Percentiles rank a stretch among this genome's conserved stretches.
phyloP scores from a whole-genome alignment of 2,329 filamentous ascomycete genomes.

The Botrytis fragariae region DNA sequence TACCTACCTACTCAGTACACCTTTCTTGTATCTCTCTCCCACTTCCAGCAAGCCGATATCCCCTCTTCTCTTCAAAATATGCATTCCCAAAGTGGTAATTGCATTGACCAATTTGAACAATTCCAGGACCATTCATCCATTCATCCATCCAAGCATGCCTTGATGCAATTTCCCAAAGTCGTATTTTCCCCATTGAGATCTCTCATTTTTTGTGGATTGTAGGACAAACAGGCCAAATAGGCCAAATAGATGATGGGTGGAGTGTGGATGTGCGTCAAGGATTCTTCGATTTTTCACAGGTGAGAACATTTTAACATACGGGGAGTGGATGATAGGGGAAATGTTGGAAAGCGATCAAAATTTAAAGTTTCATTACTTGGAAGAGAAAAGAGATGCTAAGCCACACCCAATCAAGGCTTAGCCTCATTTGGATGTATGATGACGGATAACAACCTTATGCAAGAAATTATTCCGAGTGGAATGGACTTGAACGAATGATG shows the following conservation, averaged over 20 bases:
- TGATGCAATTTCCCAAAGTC: constrained; percentile 9
- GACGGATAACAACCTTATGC: background rate
- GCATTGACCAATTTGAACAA: background rate
- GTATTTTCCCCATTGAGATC: constrained; percentile 1
- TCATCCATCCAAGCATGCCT: background rate
- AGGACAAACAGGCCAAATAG: background rate
- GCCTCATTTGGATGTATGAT: background rate
- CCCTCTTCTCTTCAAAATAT: background rate
- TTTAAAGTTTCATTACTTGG: background rate
- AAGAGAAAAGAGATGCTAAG: background rate
- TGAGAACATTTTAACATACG: background rate
- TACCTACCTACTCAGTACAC: background rate
- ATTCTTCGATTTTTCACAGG: background rate
- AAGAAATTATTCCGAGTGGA: background rate
- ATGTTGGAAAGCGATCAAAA: constrained; percentile 7
- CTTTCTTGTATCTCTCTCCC: background rate
- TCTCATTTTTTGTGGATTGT: background rate
- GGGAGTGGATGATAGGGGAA: constrained; percentile 9
- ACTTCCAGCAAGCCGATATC: background rate
- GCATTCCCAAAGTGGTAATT: background rate
- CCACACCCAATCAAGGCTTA: background rate
- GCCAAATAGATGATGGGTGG: background rate
- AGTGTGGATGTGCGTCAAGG: constrained; percentile 7
- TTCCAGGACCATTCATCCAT: background rate
- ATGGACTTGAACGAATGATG: background rate